phyloP scores from a whole-genome alignment of 2,329 filamentous ascomycete species.

The Aureobasidium sp. region DNA sequence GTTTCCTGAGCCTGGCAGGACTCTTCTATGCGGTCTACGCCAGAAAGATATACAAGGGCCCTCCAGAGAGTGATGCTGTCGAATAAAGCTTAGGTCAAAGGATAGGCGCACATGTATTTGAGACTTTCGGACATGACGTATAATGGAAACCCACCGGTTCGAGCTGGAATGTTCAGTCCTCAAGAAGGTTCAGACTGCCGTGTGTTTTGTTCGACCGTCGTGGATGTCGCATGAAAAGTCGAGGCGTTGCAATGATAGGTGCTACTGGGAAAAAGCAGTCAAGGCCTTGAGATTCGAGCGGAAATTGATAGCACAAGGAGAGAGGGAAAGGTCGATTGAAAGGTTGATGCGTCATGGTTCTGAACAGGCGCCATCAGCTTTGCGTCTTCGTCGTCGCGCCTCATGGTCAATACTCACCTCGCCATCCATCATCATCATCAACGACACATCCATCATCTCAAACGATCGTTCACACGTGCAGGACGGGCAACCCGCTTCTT shows the following conservation, averaged over 20 bases:
- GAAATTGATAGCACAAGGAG: neutral
- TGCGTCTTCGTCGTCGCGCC: neutral
- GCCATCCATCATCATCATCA: neutral
- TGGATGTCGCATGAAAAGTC: too few relatives aligned
- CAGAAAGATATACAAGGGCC: constrained; percentile 36
- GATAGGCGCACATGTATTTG: neutral
- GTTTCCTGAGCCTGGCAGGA: constrained; percentile 53
- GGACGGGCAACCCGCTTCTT: neutral
- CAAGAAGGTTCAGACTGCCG: too few relatives aligned
- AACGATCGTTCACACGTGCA: neutral
- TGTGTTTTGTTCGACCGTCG: too few relatives aligned
- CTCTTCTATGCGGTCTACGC: constrained; percentile 66
- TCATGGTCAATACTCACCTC: neutral
- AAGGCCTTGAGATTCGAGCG: neutral
- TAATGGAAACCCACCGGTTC: neutral
- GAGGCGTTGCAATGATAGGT: neutral
- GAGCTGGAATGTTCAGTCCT: too few relatives aligned
- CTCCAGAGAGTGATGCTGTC: constrained; percentile 8
- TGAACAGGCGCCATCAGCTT: neutral
- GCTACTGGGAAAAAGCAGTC: neutral
- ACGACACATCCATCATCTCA: neutral
- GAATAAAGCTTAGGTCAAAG: neutral
- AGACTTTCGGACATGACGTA: neutral
- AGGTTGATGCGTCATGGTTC: neutral
- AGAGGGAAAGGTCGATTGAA: neutral